Evolutionary conservation across 1,284 basidiomycete species (phyloP).

Genomic region (Sutorius eximius): DNA sequence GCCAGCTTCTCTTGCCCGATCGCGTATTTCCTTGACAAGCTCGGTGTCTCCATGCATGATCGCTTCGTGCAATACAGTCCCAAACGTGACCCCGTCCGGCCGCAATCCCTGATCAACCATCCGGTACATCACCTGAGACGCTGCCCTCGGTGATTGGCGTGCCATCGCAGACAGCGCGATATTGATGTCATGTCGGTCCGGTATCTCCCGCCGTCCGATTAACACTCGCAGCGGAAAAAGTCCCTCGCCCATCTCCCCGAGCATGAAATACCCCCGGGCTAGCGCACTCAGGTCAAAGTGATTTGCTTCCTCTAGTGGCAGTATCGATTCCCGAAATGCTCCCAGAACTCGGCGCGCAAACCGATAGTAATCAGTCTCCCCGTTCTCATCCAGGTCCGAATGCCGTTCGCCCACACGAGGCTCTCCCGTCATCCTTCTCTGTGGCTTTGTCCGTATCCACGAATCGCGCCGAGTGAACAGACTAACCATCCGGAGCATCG

Average conservation of each 20-base stretch:
- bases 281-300: slow-evolving; percentile 59
- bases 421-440: neutral
- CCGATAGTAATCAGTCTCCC: slow-evolving; percentile 16
- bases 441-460: slow-evolving; percentile 17
- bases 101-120: slow-evolving; percentile 49
- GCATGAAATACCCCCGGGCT: slow-evolving; percentile 59
- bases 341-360: slow-evolving; percentile 51
- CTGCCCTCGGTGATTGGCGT: slow-evolving; percentile 46
- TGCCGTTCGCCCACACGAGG: neutral
- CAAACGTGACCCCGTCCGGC: slow-evolving; percentile 55
- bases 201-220: slow-evolving; percentile 48
- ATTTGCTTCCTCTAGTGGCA: slow-evolving; percentile 46
- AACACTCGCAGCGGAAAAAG: slow-evolving; percentile 49
- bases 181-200: slow-evolving; percentile 64
- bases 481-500: slow-evolving; percentile 58
- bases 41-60: slow-evolving; percentile 43
- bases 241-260: slow-evolving; percentile 50
- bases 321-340: slow-evolving; percentile 43
- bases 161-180: slow-evolving; percentile 58
- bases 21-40: slow-evolving; percentile 46
- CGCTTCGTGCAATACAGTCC: slow-evolving; percentile 60
- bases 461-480: slow-evolving; percentile 44
- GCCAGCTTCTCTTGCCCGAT: slow-evolving; percentile 38
- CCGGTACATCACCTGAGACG: slow-evolving; percentile 45
- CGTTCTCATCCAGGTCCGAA: slow-evolving; percentile 5